Evolutionary conservation across 2,329 filamentous ascomycete genomes (phyloP).

Genomic region (Acarospora socialis): DNA sequence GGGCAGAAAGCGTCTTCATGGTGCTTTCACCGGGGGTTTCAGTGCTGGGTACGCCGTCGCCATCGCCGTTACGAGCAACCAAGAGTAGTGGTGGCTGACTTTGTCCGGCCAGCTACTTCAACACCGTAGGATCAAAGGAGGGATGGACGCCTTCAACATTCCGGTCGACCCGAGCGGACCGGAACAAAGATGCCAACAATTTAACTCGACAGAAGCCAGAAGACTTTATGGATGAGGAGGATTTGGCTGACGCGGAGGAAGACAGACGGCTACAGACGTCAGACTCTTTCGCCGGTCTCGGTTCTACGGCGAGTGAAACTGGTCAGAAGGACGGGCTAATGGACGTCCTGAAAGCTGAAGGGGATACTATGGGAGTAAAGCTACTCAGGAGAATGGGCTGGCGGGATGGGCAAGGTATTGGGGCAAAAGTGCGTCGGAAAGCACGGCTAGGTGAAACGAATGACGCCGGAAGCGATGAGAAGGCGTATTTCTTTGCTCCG

Average conservation of each 20-base stretch:
- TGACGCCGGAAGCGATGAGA: conserved; percentile 24
- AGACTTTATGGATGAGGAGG: conserved; percentile 98
- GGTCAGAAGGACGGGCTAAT: conserved; percentile 43
- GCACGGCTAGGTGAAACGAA: conserved; percentile 51
- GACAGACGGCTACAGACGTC: conserved; percentile 59
- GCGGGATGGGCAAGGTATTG: conserved; percentile 86
- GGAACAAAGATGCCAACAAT: conserved; percentile 51
- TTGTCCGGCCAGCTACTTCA: conserved; percentile 60
- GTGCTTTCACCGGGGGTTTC: conserved; percentile 91
- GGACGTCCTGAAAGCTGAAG: conserved; percentile 56
- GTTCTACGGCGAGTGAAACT: conserved; percentile 46
- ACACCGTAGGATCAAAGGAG: conserved; percentile 95
- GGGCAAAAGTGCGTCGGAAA: conserved; percentile 64
- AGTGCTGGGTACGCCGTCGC: conserved; percentile 65
- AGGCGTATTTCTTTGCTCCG: conserved; percentile 68
- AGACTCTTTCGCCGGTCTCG: conserved; percentile 61
- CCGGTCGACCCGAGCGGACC: conserved; percentile 72
- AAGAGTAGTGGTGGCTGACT: conserved; percentile 23
- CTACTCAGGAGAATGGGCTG: conserved; percentile 88
- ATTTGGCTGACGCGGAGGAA: conserved; percentile 75
- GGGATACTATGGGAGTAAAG: conserved; percentile 76
- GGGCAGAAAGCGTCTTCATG: conserved; percentile 80
- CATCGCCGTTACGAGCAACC: conserved; percentile 18
- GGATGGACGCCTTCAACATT: conserved; percentile 91
- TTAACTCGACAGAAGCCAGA: conserved; percentile 50